Conservation (phyloP, 192 early-diverging fungal genomes). For the Mortierella antarctica region DNA sequence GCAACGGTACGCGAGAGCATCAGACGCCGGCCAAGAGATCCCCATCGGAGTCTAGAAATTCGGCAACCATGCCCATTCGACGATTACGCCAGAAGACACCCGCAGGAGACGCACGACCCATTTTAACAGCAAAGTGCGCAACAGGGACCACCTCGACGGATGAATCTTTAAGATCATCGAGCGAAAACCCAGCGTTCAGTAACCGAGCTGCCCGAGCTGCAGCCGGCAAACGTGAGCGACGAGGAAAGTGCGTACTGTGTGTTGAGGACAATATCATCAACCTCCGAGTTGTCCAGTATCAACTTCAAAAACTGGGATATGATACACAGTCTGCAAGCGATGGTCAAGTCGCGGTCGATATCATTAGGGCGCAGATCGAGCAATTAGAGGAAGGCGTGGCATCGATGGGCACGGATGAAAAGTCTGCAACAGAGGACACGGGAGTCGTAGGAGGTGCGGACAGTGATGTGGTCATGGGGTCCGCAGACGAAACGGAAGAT, state of each 20-base stretch:
- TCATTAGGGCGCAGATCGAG: conserved; percentile 37
- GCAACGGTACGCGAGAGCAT: neutral
- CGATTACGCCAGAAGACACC: neutral
- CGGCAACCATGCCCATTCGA: no score
- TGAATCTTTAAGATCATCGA: neutral
- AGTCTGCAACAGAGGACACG: neutral
- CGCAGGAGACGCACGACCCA: neutral
- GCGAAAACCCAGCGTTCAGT: conserved; percentile 26
- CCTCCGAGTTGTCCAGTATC: conserved; percentile 65
- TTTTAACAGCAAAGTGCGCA: neutral
- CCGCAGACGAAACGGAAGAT: neutral
- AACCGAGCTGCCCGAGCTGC: conserved; percentile 28
- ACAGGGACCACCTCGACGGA: neutral
- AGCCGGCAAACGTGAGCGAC: conserved; percentile 33
- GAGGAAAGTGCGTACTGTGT: conserved; percentile 30
- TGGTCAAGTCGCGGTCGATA: conserved; percentile 67
- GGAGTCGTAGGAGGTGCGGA: neutral
- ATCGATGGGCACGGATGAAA: neutral
- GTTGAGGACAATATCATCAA: conserved; percentile 69
- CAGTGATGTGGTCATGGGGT: neutral
- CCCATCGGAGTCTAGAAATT: no score
- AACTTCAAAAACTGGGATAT: conserved; percentile 65
- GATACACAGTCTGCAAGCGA: conserved; percentile 59
- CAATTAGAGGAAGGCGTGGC: conserved; percentile 2
- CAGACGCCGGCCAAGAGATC: no score